A percentile compares a stretch with the other conserved stretches of the same genome.
Conservation (phyloP, 2,329 filamentous ascomycete genomes). For the Colletotrichum sp. region DNA sequence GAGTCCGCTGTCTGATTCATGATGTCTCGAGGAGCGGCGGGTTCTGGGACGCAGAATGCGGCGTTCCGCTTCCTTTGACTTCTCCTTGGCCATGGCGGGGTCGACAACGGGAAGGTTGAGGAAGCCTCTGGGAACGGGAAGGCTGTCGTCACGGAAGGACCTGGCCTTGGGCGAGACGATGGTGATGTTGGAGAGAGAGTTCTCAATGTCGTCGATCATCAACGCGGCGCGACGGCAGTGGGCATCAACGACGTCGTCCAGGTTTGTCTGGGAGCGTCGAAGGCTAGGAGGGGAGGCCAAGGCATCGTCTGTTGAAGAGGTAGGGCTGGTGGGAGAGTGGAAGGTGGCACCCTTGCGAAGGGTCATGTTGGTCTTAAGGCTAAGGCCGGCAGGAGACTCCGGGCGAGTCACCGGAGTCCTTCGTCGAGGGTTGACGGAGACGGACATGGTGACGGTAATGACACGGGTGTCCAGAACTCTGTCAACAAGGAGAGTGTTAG, state of each 20-base stretch:
- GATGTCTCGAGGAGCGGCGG: conserved; percentile 64
- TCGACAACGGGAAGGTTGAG: conserved; percentile 61
- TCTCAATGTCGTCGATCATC: conserved; percentile 70
- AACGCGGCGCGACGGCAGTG: conserved; percentile 72
- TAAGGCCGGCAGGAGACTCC: conserved; percentile 43
- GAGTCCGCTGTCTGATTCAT: conserved; percentile 86
- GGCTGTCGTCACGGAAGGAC: conserved; percentile 58
- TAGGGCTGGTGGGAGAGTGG: conserved; percentile 49
- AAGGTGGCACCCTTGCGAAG: conserved; percentile 77
- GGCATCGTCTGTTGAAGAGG: conserved; percentile 40
- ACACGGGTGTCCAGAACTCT: conserved; percentile 36
- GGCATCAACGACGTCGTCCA: conserved; percentile 76
- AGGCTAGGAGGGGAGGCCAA: conserved; percentile 56
- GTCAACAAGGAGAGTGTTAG: conserved; percentile 24
- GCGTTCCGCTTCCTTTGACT: conserved; percentile 44
- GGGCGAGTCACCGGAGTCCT: conserved; percentile 48
- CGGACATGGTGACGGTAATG: conserved; percentile 44
- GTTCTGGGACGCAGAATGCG: conserved; percentile 59
- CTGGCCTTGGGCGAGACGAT: conserved; percentile 41
- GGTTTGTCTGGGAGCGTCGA: conserved; percentile 70
- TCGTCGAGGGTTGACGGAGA: conserved; percentile 50
- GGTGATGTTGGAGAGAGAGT: conserved; percentile 58
- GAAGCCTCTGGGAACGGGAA: conserved; percentile 65
- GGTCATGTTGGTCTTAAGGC: conserved; percentile 59
- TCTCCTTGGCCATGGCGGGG: conserved; percentile 49